Base-by-base conservation (phyloP, 2,329 filamentous ascomycete species). In the Rugonectria rugulosa region DNA sequence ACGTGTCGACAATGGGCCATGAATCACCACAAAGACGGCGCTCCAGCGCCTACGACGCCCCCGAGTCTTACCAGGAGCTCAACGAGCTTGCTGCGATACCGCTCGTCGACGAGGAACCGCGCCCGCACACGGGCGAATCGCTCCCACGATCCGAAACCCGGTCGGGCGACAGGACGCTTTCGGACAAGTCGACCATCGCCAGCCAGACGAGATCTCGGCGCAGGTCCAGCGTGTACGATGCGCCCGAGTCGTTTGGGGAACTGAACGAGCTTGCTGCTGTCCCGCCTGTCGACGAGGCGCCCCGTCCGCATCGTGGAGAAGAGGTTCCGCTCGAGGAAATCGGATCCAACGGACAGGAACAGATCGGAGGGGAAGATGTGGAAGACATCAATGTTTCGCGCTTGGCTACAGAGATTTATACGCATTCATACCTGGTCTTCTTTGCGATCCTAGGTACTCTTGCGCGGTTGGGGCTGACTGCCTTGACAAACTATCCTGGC, bases 391-490 rank as follows among this genome's bases (percentile, higher is more conserved):
- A 41, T 2, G 72, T 81, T 20, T 87, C 86, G 2, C 77, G 73
- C 53, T 68, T 78, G 23, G 78, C 78, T 8, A 88, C 85, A 2
- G 75, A 85, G 65, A 63, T 89, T 57, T 91, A 92, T 74, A 92
- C 88, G 2, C 70, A 92, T 57, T 92, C 91, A 1, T 91, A 96
- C 72, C 84, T 97, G 20, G 80, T 96, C 55, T 81, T 97, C 68
- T 97, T 97, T 74, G 87, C 93, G 15, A 82, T 97, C 15, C 75
- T 94, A 32, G 94, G 94, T 29, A 95, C 92, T 0, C 82, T 97
- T 21, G 90, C 92, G 1, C 85, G 94, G 10, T 77, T 97, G 1
- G 93, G 92, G 4, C 76, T 97, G 7, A 86, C 92, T 68, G 88
- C 88, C 41, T 76, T 97, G 46, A 95, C 92, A 0, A 85, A 81